Percentiles rank a stretch among this genome's conserved stretches.
Evolutionary conservation across 306 rosid species (phyloP).

Genomic region (Trifolium repens): DNA sequence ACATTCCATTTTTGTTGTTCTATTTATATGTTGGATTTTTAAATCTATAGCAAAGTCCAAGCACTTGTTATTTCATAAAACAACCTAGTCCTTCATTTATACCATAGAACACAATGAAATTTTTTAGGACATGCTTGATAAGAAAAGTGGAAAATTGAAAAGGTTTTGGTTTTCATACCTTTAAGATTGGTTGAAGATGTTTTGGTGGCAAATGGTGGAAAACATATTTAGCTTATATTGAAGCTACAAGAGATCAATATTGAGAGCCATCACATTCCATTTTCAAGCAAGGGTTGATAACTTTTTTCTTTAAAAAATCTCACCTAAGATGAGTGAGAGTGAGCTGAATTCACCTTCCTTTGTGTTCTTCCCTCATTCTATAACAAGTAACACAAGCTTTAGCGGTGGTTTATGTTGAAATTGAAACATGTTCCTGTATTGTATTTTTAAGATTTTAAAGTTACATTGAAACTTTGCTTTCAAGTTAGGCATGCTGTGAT

Average conservation of each 20-base stretch:
- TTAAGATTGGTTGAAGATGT: constrained; percentile 13
- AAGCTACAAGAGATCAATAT: neutral
- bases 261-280: too few species aligned
- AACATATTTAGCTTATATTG: constrained; percentile 28
- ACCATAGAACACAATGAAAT: constrained; percentile 23
- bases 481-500: neutral
- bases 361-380: neutral
- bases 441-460: neutral
- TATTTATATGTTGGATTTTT: constrained; percentile 54
- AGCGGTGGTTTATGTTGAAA: constrained; percentile 8
- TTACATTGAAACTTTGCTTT: constrained; percentile 2
- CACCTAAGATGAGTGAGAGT: neutral
- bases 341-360: constrained; percentile 7
- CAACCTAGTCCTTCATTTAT: constrained; percentile 30
- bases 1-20: constrained; percentile 43
- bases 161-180: constrained; percentile 31
- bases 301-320: constrained; percentile 5
- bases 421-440: neutral
- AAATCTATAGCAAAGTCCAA: constrained; percentile 49
- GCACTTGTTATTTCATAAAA: constrained; percentile 37
- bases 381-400: neutral
- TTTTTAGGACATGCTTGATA: too few species aligned
- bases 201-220: neutral
- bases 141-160: neutral
- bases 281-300: constrained; percentile 6